A percentile compares a stretch with the other conserved stretches of the same genome.
phyloP scores from a whole-genome alignment of 148 eudicot genomes.

The Heliamphora exappendiculata region DNA sequence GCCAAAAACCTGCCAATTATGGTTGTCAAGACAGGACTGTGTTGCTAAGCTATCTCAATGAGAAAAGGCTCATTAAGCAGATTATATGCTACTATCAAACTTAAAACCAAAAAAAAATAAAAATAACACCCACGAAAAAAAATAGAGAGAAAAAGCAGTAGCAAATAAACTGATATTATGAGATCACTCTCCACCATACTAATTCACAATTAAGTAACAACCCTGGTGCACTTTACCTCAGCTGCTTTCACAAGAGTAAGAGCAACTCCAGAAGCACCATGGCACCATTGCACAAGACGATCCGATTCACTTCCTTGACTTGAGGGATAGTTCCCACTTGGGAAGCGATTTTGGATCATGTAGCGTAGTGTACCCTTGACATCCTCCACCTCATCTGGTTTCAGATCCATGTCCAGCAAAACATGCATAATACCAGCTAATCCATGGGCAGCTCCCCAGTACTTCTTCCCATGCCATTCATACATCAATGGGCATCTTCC shows the following conservation, averaged over 20 bases:
- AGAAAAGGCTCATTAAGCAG: not conserved
- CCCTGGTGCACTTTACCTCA: slow-evolving; percentile 40
- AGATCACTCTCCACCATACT: no score
- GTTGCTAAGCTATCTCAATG: not conserved
- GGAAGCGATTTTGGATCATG: slow-evolving; percentile 61
- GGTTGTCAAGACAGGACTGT: no score
- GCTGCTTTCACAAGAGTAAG: slow-evolving; percentile 85
- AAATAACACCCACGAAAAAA: not conserved
- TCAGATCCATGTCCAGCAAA: slow-evolving; percentile 68
- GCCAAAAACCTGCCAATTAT: slow-evolving; percentile 46
- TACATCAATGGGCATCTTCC: slow-evolving; percentile 71
- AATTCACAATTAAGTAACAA: no score
- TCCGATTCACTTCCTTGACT: slow-evolving; percentile 78
- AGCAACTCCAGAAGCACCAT: slow-evolving; percentile 89
- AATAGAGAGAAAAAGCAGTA: no score
- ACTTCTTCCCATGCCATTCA: slow-evolving; percentile 77
- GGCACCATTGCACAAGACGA: slow-evolving; percentile 92
- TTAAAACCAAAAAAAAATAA: not conserved
- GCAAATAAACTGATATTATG: no score
- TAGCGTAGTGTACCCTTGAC: slow-evolving; percentile 62
- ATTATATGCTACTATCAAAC: no score
- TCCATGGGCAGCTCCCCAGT: slow-evolving; percentile 97
- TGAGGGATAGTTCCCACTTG: slow-evolving; percentile 79
- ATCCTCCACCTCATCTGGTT: slow-evolving; percentile 56
- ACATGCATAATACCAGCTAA: slow-evolving; percentile 80